Conservation (phyloP, 805 yeast genomes). For the Wickerhamomyces silvicola region DNA sequence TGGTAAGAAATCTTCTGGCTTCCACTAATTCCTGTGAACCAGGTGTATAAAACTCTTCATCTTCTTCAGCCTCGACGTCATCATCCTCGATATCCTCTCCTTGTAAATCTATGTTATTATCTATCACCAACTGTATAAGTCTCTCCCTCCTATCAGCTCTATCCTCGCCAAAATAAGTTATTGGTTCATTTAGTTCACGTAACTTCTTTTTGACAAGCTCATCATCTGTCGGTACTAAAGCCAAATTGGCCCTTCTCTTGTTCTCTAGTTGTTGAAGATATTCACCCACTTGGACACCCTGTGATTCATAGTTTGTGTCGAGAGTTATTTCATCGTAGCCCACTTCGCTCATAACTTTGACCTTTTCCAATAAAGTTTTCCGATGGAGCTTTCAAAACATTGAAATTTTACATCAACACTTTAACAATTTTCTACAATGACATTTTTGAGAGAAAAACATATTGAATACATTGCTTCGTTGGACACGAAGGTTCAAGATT, state of each 20-base stretch:
- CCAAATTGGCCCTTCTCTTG: constrained; percentile 20
- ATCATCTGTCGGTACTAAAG: constrained; percentile 58
- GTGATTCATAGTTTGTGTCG: constrained; percentile 18
- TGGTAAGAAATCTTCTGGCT: constrained; percentile 47
- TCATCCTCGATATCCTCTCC: constrained; percentile 17
- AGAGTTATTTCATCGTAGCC: constrained; percentile 18
- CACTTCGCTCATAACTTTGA: constrained; percentile 6
- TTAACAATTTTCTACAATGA: constrained; percentile 4
- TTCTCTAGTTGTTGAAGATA: constrained; percentile 21
- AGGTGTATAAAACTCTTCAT: constrained; percentile 83
- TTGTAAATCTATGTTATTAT: constrained; percentile 22
- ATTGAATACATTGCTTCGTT: constrained; percentile 48
- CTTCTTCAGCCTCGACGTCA: constrained; percentile 43
- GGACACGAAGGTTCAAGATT: constrained; percentile 48
- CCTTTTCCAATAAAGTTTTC: too few species aligned
- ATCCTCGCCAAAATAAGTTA: constrained; percentile 52
- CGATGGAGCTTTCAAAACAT: too few species aligned
- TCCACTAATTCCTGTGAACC: constrained; percentile 50
- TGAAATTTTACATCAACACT: too few species aligned
- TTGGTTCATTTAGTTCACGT: constrained; percentile 48
- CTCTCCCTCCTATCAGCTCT: constrained; percentile 55
- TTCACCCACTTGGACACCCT: constrained; percentile 23
- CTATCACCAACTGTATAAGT: constrained; percentile 38
- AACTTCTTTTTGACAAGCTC: constrained; percentile 49
- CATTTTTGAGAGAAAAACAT: constrained; percentile 41